Base-by-base conservation (phyloP, 805 yeast genomes). In the Saturnispora sekii region DNA sequence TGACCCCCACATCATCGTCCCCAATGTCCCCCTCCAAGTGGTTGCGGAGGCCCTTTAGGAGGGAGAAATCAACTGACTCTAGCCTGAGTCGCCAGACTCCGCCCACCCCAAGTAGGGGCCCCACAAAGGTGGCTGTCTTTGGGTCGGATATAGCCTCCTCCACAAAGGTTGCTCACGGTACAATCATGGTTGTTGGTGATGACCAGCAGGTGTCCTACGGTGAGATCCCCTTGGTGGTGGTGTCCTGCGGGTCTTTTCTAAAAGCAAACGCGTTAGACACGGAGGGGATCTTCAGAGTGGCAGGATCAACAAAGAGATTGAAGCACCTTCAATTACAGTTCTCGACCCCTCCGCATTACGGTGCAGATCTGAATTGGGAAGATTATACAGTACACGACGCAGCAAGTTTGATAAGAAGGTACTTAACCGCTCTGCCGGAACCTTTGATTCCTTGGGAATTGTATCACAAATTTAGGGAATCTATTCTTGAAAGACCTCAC, bases 331-430 rank as follows among this genome's bases (percentile, higher is more conserved):
- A 93, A 61, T 72, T 76, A 33, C 70, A 81, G 11, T 93, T 93
- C 67, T 85, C 89, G 45, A 66, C 84, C 2, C 87, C 96, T 2
- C 97, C 98, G 0, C 79, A 77, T 48, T 93, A 83, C 60, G 99
- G 98, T 14, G 76, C 87, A 41, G 83, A 82, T 53, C 72, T 89
- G 38, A 76, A 75, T 52, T 93, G 97, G 98, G 88, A 85, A 40
- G 90, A 95, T 0, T 93, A 78, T 64, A 86, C 88, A 1, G 97
- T 90, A 10, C 98, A 93, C 65, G 99, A 93, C 63, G 97, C 96
- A 1, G 95, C 97, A 2, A 84, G 93, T 15, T 70, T 93, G 17
- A 73, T 93, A 47, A 74, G 97, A 59, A 70, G 98, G 46, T 93
- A 76, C 60, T 70, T 93, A 50, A 87, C 88, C 57, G 80, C 87